phyloP scores from a whole-genome alignment of 2,329 filamentous ascomycete genomes.

The Niveomyces coronatus region DNA sequence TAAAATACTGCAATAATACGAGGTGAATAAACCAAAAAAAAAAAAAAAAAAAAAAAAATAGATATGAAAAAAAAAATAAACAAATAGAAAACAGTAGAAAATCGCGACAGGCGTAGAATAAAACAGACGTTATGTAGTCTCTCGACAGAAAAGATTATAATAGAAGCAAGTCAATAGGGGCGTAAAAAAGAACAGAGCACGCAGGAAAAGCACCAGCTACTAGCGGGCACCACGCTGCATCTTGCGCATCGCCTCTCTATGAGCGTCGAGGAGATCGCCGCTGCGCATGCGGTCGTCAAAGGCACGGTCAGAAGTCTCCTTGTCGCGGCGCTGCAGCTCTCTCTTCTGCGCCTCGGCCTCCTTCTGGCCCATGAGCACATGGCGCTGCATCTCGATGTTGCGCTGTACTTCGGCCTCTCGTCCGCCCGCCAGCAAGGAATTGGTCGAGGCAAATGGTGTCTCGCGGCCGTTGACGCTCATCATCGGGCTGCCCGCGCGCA shows the following conservation, averaged over 20 bases:
- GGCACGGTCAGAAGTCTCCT: slow-evolving; percentile 47
- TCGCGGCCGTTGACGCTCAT: slow-evolving; percentile 25
- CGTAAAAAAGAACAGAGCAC: background rate
- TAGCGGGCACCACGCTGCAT: slow-evolving; percentile 51
- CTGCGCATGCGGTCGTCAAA: slow-evolving; percentile 70
- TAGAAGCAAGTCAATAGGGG: background rate
- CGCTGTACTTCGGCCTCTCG: slow-evolving; percentile 33
- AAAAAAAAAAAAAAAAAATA: background rate
- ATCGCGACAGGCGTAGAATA: slow-evolving; percentile 1
- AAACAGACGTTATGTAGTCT: background rate
- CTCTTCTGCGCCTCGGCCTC: slow-evolving; percentile 51
- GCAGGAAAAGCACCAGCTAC: background rate
- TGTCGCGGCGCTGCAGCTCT: slow-evolving; percentile 47
- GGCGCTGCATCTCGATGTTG: slow-evolving; percentile 44
- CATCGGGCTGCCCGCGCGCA: slow-evolving; percentile 33
- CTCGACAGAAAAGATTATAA: background rate
- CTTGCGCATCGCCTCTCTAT: slow-evolving; percentile 67
- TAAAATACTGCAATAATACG: background rate
- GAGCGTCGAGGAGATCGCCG: slow-evolving; percentile 62
- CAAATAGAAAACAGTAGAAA: background rate
- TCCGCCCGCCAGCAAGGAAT: slow-evolving; percentile 21
- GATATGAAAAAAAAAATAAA: background rate
- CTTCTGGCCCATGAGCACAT: slow-evolving; percentile 48
- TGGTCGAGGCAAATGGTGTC: slow-evolving; percentile 26
- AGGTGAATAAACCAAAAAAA: background rate